Base-by-base conservation (phyloP, 1,284 basidiomycete species). In the Ceratobasidium sp. region DNA sequence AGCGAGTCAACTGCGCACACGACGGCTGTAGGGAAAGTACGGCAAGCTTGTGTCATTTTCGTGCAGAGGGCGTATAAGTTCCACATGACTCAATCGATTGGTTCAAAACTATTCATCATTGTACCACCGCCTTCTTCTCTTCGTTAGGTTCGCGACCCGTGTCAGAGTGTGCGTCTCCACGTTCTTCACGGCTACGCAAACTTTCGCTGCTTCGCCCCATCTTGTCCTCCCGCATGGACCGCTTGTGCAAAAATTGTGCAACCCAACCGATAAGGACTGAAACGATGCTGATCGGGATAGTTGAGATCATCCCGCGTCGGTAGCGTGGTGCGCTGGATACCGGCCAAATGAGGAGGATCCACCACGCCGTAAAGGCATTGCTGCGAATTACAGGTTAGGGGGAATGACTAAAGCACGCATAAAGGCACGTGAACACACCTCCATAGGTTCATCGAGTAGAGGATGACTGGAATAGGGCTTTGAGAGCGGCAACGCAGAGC, bases 391-490 rank as follows among this genome's bases (percentile, higher is more conserved):
- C 7, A n/a, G 44, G 18, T 18, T 50, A 41, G 16, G 6, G 48
- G 54, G 38, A 33, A 20, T 64, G 35, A 12, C 12, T 38, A 35
- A 30, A 54, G 12, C 35, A 16, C 20, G 30, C 3, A 27, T 48
- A 68, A 55, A 27, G 16, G 50, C 27, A 12, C 1, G 8, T 23
- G 3, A 67, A 14, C 62, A 16, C 20, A 75, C 73, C 73, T 75
- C 73, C 73, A 75, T 20, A 75, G 33, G n/a, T 75, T 75, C 73
- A 75, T 75, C 1, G 73, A 75, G 30, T 75, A 75, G 0, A 75
- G 38, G 3, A 75, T 75, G 18, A 75, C 73, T 75, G 10, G 5
- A 46, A 7, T 27, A 30, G 2, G 10, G 0, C 6, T 18, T 12
- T 52, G 5, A n/a, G 20, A 18, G 27, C 23, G 18, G n/a, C n/a